phyloP scores from a whole-genome alignment of 148 eudicot genomes.

The Rhododendron williamsianum region DNA sequence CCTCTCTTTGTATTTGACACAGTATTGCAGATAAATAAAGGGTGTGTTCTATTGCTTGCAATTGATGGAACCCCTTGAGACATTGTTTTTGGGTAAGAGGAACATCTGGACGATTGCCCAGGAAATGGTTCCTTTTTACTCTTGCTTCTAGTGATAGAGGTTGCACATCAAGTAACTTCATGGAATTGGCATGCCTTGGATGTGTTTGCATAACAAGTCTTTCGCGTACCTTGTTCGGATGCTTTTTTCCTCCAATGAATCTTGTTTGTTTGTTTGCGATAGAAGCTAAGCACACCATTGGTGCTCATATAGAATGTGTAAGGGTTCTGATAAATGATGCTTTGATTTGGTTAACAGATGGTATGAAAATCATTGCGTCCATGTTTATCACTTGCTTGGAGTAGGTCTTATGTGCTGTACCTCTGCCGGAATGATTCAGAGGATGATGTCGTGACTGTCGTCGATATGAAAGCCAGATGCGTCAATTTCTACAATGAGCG shows the following conservation, averaged over 20 bases:
- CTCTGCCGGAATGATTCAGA: background rate
- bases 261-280: background rate
- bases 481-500: background rate
- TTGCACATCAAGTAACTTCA: background rate
- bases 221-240: background rate
- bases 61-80: background rate
- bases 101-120: background rate
- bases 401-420: background rate
- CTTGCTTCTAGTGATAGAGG: background rate
- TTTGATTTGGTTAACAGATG: background rate
- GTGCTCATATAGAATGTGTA: background rate
- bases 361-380: no score
- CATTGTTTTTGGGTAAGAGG: background rate
- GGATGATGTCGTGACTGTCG: background rate
- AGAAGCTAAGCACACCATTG: background rate
- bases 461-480: background rate
- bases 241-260: no score
- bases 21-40: constrained; percentile 1
- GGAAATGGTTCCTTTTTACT: background rate
- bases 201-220: background rate
- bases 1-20: background rate
- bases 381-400: background rate
- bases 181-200: background rate
- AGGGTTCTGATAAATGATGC: background rate
- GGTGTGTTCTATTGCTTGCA: background rate